Evolutionary conservation across 108 stramenopile species (phyloP).

Genomic region (Cylindrotheca fusiformis): DNA sequence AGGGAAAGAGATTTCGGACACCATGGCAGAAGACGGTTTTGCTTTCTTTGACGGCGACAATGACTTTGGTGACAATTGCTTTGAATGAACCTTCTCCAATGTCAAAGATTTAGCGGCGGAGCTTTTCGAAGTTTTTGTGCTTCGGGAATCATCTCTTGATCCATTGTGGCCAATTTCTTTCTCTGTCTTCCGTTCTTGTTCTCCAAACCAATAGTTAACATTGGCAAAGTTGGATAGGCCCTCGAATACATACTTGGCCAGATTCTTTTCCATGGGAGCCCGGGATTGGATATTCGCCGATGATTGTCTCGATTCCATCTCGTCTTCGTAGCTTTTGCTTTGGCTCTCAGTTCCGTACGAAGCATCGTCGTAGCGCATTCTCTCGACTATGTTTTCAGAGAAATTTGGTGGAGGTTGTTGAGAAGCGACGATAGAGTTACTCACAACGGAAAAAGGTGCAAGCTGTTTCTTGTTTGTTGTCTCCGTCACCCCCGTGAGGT

Average conservation of each 20-base stretch:
- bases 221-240: neutral
- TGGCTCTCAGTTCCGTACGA: neutral
- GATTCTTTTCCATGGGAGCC: neutral
- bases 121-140: neutral
- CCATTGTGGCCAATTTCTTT: neutral
- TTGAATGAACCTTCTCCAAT: too few species aligned
- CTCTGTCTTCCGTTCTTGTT: neutral
- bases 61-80: too few species aligned
- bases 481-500: neutral
- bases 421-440: neutral
- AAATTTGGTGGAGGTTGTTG: neutral
- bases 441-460: neutral
- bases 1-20: neutral
- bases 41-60: neutral
- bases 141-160: neutral
- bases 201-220: neutral
- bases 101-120: too few species aligned
- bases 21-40: neutral
- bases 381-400: neutral
- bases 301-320: neutral
- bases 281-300: neutral
- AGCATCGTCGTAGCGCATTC: neutral
- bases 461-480: neutral
- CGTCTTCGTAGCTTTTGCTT: neutral
- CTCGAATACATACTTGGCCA: neutral